Evolutionary conservation across 768 basidiomycete species (phyloP).

Genomic region (Boletus vinaceobasis): DNA sequence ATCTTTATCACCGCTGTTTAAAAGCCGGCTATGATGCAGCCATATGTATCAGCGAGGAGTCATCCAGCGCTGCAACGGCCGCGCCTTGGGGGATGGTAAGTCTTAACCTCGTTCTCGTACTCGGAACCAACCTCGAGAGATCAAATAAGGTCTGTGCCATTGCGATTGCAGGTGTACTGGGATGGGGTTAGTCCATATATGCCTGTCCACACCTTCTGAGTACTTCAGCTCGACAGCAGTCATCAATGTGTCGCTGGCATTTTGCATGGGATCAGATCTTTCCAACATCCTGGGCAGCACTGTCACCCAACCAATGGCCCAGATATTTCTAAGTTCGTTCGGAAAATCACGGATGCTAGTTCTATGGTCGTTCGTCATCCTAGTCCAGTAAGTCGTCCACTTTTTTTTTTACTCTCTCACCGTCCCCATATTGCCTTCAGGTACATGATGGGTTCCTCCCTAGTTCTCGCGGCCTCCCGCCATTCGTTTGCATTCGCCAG

Average conservation of each 20-base stretch:
- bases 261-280: conserved; percentile 54
- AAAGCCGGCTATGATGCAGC: conserved; percentile 44
- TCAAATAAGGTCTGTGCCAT: conserved; percentile 32
- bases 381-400: conserved; percentile 37
- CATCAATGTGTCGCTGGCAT: conserved; percentile 52
- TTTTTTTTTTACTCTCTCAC: neutral
- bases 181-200: conserved; percentile 34
- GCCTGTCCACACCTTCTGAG: neutral
- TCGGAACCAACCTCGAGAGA: neutral
- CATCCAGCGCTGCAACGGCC: conserved; percentile 49
- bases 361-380: conserved; percentile 51
- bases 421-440: conserved; percentile 13
- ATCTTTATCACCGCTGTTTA: neutral
- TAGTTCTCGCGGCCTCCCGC: conserved; percentile 46
- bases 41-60: conserved; percentile 52
- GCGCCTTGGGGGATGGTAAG: conserved; percentile 57
- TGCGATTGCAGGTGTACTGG: conserved; percentile 43
- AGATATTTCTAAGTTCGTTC: conserved; percentile 38
- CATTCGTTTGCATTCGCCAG: conserved; percentile 55
- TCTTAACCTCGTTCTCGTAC: neutral
- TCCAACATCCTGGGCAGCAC: conserved; percentile 32
- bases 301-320: conserved; percentile 40
- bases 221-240: conserved; percentile 21
- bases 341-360: conserved; percentile 41
- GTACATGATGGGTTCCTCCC: conserved; percentile 42